Evolutionary conservation across 2,329 filamentous ascomycete genomes (phyloP), one percentile per base, ranked within the genome.

Genomic region (Aspergillus quadricinctus): DNA sequence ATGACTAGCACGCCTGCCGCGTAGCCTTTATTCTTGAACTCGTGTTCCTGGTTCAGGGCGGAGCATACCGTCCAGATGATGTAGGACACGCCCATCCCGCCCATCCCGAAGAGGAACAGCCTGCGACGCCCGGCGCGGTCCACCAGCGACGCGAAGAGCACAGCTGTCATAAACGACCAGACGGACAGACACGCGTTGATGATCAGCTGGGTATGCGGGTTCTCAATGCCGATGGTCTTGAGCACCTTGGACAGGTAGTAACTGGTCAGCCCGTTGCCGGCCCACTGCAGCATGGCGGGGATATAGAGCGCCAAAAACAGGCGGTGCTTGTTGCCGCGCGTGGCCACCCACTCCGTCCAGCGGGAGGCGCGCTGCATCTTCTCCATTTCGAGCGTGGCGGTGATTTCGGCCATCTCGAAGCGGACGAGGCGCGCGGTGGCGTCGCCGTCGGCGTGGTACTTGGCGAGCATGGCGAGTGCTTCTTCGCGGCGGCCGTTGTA

Each of bases 201-300:
- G 4, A 75, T 59, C 4, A 71, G 73, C 50, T 77, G 73, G 1
- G 64, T 66, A n/a, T 64, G 62, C 1, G 66, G 61, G 25, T 66
- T 63, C 8, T 64, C 72, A 45, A 76, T 70, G 1, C 73, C 73
- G 41, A 77, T 64, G 0, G 69, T 71, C 41, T 71, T 65, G 4
- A 76, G 68, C 17, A 76, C 69, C 1, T 72, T 58, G 0, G 67
- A 68, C 3, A 74, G 62, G 45, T 71, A 75, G 55, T 72, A 76
- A 8, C 65, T 68, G 4, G 31, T 37, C 1, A 37, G 31, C 5
- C 31, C 31, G 31, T 37, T 37, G 14, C 31, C 31, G 14, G 31
- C 31, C 31, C 31, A 37, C 31, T 37, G 31, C 14, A 37, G 31
- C 31, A 37, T 54, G 8, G 57, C 55, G 10, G 58, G 54, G 25